A percentile compares a stretch with the other conserved stretches of the same genome.
phyloP scores from a whole-genome alignment of 2,329 filamentous ascomycete genomes.

The Fusarium zealandicum region DNA sequence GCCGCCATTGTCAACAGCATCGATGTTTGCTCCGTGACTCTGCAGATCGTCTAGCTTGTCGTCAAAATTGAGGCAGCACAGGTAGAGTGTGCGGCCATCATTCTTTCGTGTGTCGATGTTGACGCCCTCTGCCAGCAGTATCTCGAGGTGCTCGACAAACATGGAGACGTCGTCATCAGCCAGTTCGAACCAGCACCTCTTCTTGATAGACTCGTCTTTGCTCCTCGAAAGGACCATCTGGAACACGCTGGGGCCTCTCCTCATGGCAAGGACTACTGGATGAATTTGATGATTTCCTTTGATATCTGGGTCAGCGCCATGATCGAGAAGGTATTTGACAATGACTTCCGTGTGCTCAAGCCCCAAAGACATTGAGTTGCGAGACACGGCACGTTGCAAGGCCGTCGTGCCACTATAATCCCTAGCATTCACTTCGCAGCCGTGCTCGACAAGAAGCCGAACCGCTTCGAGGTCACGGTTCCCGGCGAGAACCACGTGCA shows the following conservation, averaged over 20 bases:
- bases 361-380: too few species aligned
- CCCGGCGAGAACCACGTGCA: slow-evolving; percentile 3
- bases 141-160: slow-evolving; percentile 11
- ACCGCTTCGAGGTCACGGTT: slow-evolving; percentile 2
- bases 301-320: slow-evolving; percentile 20
- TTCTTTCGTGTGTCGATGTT: slow-evolving; percentile 14
- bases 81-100: slow-evolving; percentile 19
- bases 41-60: not conserved
- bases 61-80: slow-evolving; percentile 3
- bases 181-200: slow-evolving; percentile 24
- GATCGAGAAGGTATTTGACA: slow-evolving; percentile 21
- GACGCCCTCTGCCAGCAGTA: slow-evolving; percentile 20
- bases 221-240: slow-evolving; percentile 15
- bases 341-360: not conserved
- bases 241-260: not conserved
- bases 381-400: not conserved
- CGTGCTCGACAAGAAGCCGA: slow-evolving; percentile 21
- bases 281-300: not conserved
- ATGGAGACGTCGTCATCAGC: not conserved
- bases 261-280: not conserved
- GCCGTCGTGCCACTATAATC: not conserved
- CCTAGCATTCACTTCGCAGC: slow-evolving; percentile 17
- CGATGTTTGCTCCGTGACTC: slow-evolving; percentile 9
- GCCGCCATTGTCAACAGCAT: slow-evolving; percentile 6
- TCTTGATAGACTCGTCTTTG: not conserved